These are phyloP conservation scores for Pterocarpus macrocarpus DNA, from an alignment of 306 rosid species.

Conservation along the genomic window DNA sequence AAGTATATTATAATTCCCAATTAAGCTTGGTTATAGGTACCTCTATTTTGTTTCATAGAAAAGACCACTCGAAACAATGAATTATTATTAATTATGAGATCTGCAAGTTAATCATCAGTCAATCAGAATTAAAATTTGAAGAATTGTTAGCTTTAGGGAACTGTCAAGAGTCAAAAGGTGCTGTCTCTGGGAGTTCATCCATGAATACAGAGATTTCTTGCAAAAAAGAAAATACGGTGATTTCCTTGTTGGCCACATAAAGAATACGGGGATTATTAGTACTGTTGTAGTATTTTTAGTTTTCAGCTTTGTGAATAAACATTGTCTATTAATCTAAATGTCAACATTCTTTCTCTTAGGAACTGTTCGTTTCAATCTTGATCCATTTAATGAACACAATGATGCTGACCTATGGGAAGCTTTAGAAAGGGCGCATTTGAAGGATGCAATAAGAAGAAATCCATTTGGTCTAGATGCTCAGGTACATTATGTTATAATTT, in stretches of 20 bases:
- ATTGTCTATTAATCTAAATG: conserved; percentile 24
- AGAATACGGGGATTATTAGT: neutral
- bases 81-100: neutral
- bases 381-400: conserved; percentile 81
- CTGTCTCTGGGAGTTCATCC: neutral
- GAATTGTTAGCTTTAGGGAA: conserved; percentile 20
- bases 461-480: conserved; percentile 84
- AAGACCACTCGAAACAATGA: neutral
- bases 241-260: conserved; percentile 20
- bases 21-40: neutral
- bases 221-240: neutral
- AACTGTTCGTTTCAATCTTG: conserved; percentile 85
- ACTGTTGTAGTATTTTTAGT: neutral
- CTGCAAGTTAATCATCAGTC: neutral
- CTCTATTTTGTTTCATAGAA: neutral
- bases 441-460: conserved; percentile 73
- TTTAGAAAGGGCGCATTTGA: conserved; percentile 83
- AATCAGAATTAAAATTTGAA: conserved; percentile 1
- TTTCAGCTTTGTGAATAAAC: conserved; percentile 18
- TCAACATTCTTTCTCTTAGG: conserved; percentile 53
- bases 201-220: neutral
- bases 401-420: conserved; percentile 95
- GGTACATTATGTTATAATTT: conserved; percentile 55
- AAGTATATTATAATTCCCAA: neutral
- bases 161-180: neutral